These are phyloP conservation scores for Pichia thaimueangensis DNA, from an alignment of 805 yeast species.

Conservation along the genomic window DNA sequence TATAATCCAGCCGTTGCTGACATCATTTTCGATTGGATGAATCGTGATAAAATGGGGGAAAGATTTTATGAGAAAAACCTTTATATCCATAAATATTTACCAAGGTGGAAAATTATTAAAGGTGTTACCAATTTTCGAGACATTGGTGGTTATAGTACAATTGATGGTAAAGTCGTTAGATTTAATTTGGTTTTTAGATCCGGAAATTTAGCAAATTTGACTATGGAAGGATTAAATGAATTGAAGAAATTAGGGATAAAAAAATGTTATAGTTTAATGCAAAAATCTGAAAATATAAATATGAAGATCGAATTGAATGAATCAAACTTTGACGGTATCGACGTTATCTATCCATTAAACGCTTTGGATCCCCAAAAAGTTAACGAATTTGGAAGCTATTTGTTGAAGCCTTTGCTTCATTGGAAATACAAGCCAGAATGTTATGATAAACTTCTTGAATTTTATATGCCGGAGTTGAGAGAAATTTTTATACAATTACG, in stretches of 20 bases:
- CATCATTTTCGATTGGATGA: slow-evolving; percentile 42
- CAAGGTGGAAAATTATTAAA: slow-evolving; percentile 58
- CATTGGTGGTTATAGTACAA: slow-evolving; percentile 67
- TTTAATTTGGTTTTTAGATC: slow-evolving; percentile 54
- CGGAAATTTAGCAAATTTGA: slow-evolving; percentile 51
- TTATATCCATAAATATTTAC: slow-evolving; percentile 31
- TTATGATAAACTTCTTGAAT: slow-evolving; percentile 41
- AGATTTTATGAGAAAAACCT: slow-evolving; percentile 41
- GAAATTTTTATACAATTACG: slow-evolving; percentile 48
- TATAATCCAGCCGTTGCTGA: slow-evolving; percentile 51
- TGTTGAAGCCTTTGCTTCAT: not conserved
- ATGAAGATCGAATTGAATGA: not conserved
- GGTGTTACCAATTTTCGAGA: slow-evolving; percentile 75
- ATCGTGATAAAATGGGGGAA: slow-evolving; percentile 35
- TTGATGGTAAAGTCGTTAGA: slow-evolving; percentile 36
- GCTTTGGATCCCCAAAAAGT: not conserved
- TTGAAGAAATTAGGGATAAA: slow-evolving; percentile 41
- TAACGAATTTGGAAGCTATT: not conserved
- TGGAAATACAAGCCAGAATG: not conserved
- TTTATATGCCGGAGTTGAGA: slow-evolving; percentile 43
- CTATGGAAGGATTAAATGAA: slow-evolving; percentile 40
- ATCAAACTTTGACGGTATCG: not conserved
- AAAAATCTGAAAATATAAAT: slow-evolving; percentile 43
- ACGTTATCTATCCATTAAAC: not conserved
- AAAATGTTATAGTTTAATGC: slow-evolving; percentile 62